Conservation (phyloP, 129 eudicot genomes). For the Flaveria robusta region DNA sequence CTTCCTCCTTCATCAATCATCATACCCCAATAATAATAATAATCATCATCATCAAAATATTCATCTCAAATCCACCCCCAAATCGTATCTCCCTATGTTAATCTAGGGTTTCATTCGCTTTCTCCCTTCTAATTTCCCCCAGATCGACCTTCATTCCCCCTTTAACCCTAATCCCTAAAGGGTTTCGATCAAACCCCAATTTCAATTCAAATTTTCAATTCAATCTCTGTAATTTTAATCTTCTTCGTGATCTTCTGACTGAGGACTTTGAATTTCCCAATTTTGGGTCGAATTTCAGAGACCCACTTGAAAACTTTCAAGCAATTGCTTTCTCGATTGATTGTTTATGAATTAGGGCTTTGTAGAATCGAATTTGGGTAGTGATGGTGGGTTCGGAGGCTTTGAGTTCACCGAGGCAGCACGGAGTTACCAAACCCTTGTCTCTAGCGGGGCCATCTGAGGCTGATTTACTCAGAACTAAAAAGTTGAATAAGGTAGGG, state of each 20-base stretch:
- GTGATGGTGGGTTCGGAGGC: conserved; percentile 57
- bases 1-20: background rate
- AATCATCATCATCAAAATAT: background rate
- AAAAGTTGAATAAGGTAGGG: conserved; percentile 67
- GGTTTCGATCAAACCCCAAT: conserved; percentile 20
- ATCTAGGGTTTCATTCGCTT: conserved; percentile 18
- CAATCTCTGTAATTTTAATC: background rate
- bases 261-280: background rate
- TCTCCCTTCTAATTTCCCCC: background rate
- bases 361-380: background rate
- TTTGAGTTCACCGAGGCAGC: conserved; percentile 54
- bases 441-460: conserved; percentile 63
- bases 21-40: no score
- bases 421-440: conserved; percentile 75
- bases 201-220: no score
- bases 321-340: background rate
- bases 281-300: conserved; percentile 1
- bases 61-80: conserved; percentile 16
- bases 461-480: conserved; percentile 52
- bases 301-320: background rate
- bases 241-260: background rate
- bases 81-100: background rate
- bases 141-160: conserved; percentile 13
- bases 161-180: background rate
- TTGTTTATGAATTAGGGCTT: conserved; percentile 25